Evolutionary conservation across 768 basidiomycete genomes (phyloP).

Genomic region (Plicaturopsis crispa): DNA sequence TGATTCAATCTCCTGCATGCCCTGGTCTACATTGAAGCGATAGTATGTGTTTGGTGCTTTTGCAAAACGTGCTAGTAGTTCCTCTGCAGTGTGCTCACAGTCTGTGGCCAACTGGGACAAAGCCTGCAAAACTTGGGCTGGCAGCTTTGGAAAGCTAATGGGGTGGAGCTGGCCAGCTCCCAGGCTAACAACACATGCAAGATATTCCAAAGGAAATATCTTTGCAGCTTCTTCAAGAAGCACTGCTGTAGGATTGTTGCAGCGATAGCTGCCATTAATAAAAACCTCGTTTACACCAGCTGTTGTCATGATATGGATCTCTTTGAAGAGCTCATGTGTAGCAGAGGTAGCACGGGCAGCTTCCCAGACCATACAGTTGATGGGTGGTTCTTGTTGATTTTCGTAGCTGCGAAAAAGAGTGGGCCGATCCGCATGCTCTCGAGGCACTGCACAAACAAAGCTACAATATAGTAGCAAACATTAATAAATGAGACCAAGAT

Average conservation of each 20-base stretch:
- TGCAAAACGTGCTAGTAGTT: neutral
- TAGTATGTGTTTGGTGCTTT: neutral
- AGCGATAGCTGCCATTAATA: constrained; percentile 9
- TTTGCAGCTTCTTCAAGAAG: neutral
- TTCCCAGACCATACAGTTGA: constrained; percentile 12
- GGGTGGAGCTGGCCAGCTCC: neutral
- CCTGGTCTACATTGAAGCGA: neutral
- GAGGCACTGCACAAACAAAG: constrained; percentile 9
- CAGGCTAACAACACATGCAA: neutral
- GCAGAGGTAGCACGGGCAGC: constrained; percentile 13
- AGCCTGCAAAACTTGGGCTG: neutral
- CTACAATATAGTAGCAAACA: constrained; percentile 3
- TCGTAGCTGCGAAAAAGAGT: constrained; percentile 10
- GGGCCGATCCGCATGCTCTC: constrained; percentile 1
- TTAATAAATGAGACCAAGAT: neutral
- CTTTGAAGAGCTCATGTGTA: constrained; percentile 7
- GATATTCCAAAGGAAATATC: neutral
- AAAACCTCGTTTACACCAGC: constrained; percentile 2
- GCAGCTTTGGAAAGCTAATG: neutral
- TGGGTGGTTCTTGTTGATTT: constrained; percentile 1
- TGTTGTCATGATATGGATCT: constrained; percentile 2
- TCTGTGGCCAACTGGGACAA: neutral
- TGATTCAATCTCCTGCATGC: neutral
- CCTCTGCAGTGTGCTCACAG: neutral
- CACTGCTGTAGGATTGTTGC: constrained; percentile 6